A percentile compares a stretch with the other conserved stretches of the same genome.
These are phyloP conservation scores for Penicillium brasilianum DNA, from an alignment of 2,329 filamentous ascomycete genomes.

Conservation along the genomic window DNA sequence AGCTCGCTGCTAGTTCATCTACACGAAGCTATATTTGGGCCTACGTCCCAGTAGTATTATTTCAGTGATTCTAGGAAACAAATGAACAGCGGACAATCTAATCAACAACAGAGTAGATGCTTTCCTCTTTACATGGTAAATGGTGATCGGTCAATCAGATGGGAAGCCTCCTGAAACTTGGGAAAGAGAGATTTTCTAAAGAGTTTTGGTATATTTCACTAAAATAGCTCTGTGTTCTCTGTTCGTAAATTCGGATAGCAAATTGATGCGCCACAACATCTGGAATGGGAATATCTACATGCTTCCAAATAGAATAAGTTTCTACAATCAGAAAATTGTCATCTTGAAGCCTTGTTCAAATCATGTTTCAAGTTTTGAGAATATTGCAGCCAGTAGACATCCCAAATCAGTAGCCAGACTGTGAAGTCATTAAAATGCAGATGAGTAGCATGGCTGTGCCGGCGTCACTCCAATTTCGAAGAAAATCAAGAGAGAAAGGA, in stretches of 20 bases:
- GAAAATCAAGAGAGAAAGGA: neutral
- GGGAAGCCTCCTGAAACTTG: neutral
- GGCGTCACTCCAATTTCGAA: neutral
- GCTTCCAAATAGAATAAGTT: no score
- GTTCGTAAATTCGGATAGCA: no score
- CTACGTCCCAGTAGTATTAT: neutral
- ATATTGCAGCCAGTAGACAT: no score
- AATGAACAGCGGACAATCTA: neutral
- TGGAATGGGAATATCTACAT: no score
- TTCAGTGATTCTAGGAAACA: neutral
- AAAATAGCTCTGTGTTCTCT: no score
- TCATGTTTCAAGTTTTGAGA: no score
- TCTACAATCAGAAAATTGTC: no score
- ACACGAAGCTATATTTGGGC: neutral
- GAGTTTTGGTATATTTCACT: no score
- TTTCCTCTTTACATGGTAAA: slow-evolving; percentile 1
- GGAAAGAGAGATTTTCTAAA: neutral
- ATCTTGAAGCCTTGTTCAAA: no score
- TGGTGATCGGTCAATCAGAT: neutral
- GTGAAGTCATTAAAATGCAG: slow-evolving; percentile 1
- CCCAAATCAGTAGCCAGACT: neutral
- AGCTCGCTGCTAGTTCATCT: neutral
- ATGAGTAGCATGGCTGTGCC: neutral
- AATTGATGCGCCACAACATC: neutral
- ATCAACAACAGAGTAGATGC: neutral